Percentiles rank a stretch among this genome's conserved stretches.
Evolutionary conservation across 176 grass and related monocot genomes (phyloP).

Genomic region (Eragrostis curvula): DNA sequence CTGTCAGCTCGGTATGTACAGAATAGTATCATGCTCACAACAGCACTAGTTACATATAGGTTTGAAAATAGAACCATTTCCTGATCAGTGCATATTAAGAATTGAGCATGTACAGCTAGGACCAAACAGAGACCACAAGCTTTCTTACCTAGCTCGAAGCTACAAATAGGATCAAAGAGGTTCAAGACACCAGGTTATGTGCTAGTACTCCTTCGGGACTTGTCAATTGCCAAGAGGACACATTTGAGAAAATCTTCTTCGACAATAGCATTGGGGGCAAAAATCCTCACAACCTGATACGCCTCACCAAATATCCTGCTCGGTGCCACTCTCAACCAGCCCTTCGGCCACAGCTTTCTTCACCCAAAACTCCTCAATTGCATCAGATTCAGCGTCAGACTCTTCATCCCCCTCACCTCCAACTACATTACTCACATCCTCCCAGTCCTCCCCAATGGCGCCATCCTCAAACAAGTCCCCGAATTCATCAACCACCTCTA

Average conservation of each 20-base stretch:
- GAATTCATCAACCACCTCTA: constrained; percentile 57
- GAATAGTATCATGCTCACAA: neutral
- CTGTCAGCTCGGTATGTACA: neutral
- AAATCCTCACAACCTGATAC: neutral
- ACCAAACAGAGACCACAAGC: neutral
- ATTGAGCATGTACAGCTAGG: neutral
- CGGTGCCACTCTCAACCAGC: constrained; percentile 43
- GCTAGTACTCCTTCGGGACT: neutral
- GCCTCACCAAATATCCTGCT: constrained; percentile 78
- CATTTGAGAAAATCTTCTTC: neutral
- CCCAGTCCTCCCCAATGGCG: constrained; percentile 65
- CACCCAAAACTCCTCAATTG: constrained; percentile 81
- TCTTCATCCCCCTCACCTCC: constrained; percentile 28
- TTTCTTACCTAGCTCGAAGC: neutral
- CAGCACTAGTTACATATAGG: neutral
- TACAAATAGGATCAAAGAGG: neutral
- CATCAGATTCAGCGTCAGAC: constrained; percentile 44
- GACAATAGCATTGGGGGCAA: neutral
- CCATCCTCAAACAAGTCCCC: constrained; percentile 59
- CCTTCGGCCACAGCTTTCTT: constrained; percentile 66
- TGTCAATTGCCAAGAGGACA: neutral
- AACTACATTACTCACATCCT: constrained; percentile 45
- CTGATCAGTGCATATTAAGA: neutral
- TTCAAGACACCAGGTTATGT: constrained; percentile 14
- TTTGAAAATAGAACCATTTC: neutral